phyloP scores from a whole-genome alignment of 2,329 filamentous ascomycete genomes.

The Exserohilum rostratum region DNA sequence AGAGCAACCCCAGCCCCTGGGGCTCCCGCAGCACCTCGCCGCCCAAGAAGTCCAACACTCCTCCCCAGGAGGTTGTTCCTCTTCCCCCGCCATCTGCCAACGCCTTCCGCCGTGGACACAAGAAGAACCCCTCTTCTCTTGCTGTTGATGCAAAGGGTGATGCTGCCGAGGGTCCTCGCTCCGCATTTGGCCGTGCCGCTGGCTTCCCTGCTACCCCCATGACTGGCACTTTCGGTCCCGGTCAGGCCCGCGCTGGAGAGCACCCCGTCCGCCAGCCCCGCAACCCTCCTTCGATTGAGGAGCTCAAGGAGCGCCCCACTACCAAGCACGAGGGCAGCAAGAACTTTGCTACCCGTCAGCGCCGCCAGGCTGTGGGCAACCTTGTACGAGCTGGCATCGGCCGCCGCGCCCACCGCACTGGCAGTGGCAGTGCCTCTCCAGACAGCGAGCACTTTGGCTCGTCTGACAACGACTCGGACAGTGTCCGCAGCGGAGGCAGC shows the following conservation, averaged over 20 bases:
- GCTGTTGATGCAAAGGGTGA: constrained; percentile 63
- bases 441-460: constrained; percentile 83
- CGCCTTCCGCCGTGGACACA: constrained; percentile 91
- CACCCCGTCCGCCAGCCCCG: constrained; percentile 93
- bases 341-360: constrained; percentile 93
- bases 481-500: constrained; percentile 67
- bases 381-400: constrained; percentile 88
- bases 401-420: constrained; percentile 73
- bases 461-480: constrained; percentile 66
- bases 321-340: constrained; percentile 93
- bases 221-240: constrained; percentile 88
- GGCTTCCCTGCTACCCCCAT: constrained; percentile 80
- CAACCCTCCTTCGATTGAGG: constrained; percentile 88
- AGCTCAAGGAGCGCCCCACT: constrained; percentile 87
- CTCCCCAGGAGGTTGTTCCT: constrained; percentile 71
- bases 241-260: constrained; percentile 90
- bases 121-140: constrained; percentile 79
- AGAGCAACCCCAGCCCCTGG: constrained; percentile 58
- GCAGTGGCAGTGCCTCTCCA: constrained; percentile 81
- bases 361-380: constrained; percentile 88
- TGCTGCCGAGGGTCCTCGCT: constrained; percentile 71
- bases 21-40: constrained; percentile 68
- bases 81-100: constrained; percentile 88
- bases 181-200: constrained; percentile 60
- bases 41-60: constrained; percentile 68